Evolutionary conservation across 2,329 filamentous ascomycete species (phyloP).

Genomic region (Drechslerella coelobrocha): DNA sequence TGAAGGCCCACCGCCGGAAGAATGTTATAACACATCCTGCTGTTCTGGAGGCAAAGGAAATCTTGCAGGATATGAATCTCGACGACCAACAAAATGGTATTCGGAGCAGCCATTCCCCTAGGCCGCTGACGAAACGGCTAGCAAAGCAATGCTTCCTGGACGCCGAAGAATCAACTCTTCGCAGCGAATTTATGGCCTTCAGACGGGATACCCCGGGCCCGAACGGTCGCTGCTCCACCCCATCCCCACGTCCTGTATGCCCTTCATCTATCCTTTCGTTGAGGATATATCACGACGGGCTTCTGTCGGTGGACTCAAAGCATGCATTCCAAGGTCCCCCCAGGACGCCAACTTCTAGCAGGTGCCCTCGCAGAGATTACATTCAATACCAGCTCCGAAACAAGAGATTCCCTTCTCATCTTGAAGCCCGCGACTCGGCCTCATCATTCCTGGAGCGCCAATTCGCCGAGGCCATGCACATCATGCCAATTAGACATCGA

Average conservation of each 20-base stretch:
- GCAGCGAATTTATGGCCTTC: conserved; percentile 48
- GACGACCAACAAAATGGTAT: conserved; percentile 33
- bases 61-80: conserved; percentile 34
- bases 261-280: conserved; percentile 33
- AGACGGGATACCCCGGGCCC: conserved; percentile 45
- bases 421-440: conserved; percentile 27
- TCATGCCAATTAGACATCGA: conserved; percentile 45
- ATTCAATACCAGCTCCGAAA: conserved; percentile 36
- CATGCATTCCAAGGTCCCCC: conserved; percentile 42
- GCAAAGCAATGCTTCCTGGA: conserved; percentile 35
- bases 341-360: conserved; percentile 20
- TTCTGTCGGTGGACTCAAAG: conserved; percentile 45
- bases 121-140: conserved; percentile 26
- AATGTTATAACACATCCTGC: conserved; percentile 39
- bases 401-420: conserved; percentile 32
- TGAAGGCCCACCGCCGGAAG: conserved; percentile 30
- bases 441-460: conserved; percentile 40
- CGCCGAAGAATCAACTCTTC: conserved; percentile 43
- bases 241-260: conserved; percentile 33
- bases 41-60: conserved; percentile 38
- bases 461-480: conserved; percentile 48
- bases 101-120: conserved; percentile 36
- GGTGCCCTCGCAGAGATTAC: conserved; percentile 23
- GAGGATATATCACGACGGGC: conserved; percentile 42
- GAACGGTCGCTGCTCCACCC: conserved; percentile 33